A percentile compares a stretch with the other conserved stretches of the same genome.
Evolutionary conservation across 805 yeast species (phyloP).

Genomic region (Grigorovia humatica): DNA sequence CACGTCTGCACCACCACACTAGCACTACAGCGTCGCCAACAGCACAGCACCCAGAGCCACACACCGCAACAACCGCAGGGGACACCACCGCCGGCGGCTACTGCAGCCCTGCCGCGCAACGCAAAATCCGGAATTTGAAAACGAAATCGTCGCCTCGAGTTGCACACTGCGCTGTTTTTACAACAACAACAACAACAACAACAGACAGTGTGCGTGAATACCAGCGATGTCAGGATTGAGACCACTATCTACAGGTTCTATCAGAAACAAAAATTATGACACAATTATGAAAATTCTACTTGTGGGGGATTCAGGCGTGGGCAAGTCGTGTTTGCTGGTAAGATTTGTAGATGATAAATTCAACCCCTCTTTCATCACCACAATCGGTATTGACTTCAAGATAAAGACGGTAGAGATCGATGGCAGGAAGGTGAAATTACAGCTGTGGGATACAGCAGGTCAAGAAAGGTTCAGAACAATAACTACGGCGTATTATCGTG

Average conservation of each 20-base stretch:
- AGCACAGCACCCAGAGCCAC: no score
- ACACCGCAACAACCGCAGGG: no score
- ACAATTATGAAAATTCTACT: constrained; percentile 82
- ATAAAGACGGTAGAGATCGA: constrained; percentile 90
- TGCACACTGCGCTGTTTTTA: no score
- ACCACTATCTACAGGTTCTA: constrained; percentile 2
- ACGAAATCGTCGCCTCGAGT: no score
- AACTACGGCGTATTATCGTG: constrained; percentile 84
- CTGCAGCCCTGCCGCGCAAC: no score
- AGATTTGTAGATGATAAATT: constrained; percentile 94
- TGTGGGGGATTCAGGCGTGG: constrained; percentile 89
- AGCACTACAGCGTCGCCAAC: no score
- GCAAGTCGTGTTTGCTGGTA: constrained; percentile 78
- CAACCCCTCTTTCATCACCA: constrained; percentile 90
- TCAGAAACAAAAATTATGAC: constrained; percentile 42
- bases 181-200: neutral
- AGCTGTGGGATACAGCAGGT: constrained; percentile 95
- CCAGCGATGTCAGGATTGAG: constrained; percentile 24
- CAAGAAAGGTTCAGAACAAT: constrained; percentile 91
- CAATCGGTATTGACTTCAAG: constrained; percentile 96
- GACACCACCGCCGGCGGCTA: no score
- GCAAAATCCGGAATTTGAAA: no score
- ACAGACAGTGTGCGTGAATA: no score
- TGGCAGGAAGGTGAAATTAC: constrained; percentile 85
- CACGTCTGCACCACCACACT: no score